A percentile compares a stretch with the other conserved stretches of the same genome.
phyloP scores from a whole-genome alignment of 2,329 filamentous ascomycete genomes.

The Ascochyta rabiei region DNA sequence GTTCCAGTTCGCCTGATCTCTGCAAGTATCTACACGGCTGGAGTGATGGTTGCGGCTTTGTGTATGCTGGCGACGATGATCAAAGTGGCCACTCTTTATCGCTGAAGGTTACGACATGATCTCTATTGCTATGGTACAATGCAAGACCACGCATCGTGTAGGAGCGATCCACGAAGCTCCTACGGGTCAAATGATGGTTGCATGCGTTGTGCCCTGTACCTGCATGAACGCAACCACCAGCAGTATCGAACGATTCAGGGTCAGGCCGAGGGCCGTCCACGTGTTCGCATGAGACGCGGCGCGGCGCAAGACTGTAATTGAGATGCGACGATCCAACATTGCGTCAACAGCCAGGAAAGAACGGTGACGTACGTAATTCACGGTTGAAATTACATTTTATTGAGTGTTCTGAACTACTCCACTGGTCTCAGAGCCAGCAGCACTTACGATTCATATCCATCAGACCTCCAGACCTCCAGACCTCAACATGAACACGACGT shows the following conservation, averaged over 20 bases:
- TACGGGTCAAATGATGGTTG: background rate
- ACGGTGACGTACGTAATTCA: constrained; percentile 1
- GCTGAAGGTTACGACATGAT: background rate
- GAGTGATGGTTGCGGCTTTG: background rate
- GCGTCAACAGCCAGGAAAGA: background rate
- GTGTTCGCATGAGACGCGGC: background rate
- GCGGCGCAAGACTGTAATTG: background rate
- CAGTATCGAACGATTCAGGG: constrained; percentile 8
- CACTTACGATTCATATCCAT: constrained; percentile 11
- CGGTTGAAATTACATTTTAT: background rate
- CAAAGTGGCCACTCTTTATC: background rate
- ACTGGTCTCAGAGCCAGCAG: constrained; percentile 7
- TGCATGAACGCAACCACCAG: constrained; percentile 18
- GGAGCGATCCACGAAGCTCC: background rate
- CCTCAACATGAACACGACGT: background rate
- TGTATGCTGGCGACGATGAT: background rate
- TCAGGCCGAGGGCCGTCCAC: background rate
- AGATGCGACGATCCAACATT: background rate
- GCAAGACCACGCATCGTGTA: background rate
- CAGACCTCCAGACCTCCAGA: constrained; percentile 2
- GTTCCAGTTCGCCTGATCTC: background rate
- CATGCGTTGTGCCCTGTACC: constrained; percentile 1
- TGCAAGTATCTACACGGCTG: background rate
- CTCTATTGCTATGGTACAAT: background rate
- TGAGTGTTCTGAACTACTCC: constrained; percentile 2